Evolutionary conservation across 2,329 filamentous ascomycete genomes (phyloP).

Genomic region (Penicillium sp.): DNA sequence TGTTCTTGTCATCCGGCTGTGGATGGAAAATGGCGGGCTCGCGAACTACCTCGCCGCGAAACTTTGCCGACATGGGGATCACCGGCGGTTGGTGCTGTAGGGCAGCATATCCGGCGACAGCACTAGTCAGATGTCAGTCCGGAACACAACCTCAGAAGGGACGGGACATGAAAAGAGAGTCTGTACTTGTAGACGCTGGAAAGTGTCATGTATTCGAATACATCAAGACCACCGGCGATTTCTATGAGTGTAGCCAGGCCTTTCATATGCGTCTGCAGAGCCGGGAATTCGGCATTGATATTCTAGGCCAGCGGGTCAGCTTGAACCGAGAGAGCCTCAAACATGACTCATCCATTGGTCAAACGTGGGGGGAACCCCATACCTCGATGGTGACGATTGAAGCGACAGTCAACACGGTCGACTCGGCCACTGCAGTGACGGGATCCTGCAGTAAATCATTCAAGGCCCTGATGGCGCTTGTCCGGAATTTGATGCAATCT

Average conservation of each 20-base stretch:
- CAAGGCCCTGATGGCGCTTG: background rate
- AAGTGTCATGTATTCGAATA: background rate
- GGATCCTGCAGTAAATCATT: background rate
- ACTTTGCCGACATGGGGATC: background rate
- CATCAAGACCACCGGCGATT: background rate
- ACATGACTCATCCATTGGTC: background rate
- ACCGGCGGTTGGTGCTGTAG: background rate
- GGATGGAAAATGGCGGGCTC: background rate
- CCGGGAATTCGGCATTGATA: background rate
- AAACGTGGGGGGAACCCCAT: background rate
- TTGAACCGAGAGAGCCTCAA: background rate
- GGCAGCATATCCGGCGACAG: background rate
- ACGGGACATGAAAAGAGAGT: background rate
- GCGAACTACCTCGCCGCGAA: background rate
- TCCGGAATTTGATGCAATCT: background rate
- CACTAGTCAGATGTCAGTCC: background rate
- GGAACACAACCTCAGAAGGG: background rate
- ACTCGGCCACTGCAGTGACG: background rate
- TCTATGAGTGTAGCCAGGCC: background rate
- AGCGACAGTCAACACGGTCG: background rate
- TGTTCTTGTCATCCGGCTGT: background rate
- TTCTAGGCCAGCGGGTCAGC: background rate
- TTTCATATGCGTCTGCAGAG: background rate
- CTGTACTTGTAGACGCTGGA: background rate
- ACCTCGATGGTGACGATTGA: background rate